Percentiles rank a stretch among this genome's conserved stretches.
Evolutionary conservation across 2,329 filamentous ascomycete species (phyloP).

Genomic region (Hymenoscyphus linearis): DNA sequence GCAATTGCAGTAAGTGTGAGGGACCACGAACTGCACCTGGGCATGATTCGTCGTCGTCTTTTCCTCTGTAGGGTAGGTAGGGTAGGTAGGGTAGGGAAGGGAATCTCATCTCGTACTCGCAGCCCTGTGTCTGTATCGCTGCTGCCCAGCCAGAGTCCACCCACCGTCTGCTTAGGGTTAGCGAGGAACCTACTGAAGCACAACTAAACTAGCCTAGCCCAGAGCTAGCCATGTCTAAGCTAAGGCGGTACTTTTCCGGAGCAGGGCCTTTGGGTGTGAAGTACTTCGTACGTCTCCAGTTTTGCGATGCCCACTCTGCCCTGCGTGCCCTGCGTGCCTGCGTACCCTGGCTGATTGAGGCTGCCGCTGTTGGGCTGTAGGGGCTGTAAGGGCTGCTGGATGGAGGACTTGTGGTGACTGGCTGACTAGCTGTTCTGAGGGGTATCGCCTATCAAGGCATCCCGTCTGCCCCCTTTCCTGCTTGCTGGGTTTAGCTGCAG

Average conservation of each 20-base stretch:
- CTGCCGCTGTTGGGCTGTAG: too few relatives aligned
- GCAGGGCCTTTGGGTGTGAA: background rate
- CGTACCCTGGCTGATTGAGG: too few relatives aligned
- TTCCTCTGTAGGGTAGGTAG: background rate
- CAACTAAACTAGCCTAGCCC: too few relatives aligned
- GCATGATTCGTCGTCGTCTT: background rate
- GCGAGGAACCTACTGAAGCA: too few relatives aligned
- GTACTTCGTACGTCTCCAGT: background rate
- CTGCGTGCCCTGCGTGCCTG: background rate
- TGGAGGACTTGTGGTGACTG: too few relatives aligned
- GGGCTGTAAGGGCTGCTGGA: too few relatives aligned
- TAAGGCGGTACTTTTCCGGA: background rate
- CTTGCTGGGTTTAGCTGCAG: background rate
- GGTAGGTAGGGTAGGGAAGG: background rate
- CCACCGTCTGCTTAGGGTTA: too few relatives aligned
- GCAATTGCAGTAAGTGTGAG: too few relatives aligned
- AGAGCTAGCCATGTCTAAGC: too few relatives aligned
- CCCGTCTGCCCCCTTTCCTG: background rate
- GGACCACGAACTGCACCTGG: too few relatives aligned
- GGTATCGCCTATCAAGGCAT: background rate
- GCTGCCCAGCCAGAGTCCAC: too few relatives aligned
- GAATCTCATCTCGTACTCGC: background rate
- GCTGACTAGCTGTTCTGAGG: too few relatives aligned
- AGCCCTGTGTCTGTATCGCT: background rate
- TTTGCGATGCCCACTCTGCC: background rate